Evolutionary conservation across 2,329 filamentous ascomycete species (phyloP).

Genomic region (Cladosporium sphaerospermum): DNA sequence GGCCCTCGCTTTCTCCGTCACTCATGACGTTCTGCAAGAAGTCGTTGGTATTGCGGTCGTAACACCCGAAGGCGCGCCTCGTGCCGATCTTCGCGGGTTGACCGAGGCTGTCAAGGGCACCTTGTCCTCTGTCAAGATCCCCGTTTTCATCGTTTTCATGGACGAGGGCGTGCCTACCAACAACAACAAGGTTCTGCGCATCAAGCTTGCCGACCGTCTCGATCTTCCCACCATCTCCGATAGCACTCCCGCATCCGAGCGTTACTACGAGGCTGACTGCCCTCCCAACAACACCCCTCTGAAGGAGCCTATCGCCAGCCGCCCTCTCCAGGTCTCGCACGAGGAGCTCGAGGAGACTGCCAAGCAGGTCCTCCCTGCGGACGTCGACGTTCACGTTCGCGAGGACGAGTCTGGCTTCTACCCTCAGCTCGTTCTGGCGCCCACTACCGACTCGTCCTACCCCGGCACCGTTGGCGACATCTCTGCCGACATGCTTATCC

Average conservation of each 20-base stretch:
- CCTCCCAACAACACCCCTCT: conserved; percentile 45
- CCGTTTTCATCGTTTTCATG: conserved; percentile 50
- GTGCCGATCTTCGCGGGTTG: conserved; percentile 45
- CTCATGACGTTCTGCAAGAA: conserved; percentile 50
- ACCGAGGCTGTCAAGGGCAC: conserved; percentile 43
- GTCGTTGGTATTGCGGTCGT: conserved; percentile 50
- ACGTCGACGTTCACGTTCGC: conserved; percentile 24
- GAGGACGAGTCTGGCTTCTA: conserved; percentile 22
- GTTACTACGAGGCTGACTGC: conserved; percentile 48
- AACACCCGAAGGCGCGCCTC: conserved; percentile 38
- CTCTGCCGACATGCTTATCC: conserved; percentile 14
- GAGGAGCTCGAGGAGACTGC: conserved; percentile 16
- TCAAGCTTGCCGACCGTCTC: conserved; percentile 47
- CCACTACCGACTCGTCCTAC: conserved; percentile 12
- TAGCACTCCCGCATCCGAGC: conserved; percentile 36
- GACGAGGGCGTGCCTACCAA: conserved; percentile 50
- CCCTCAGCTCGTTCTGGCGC: conserved; percentile 32
- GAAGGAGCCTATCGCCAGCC: conserved; percentile 34
- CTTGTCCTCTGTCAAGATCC: conserved; percentile 50
- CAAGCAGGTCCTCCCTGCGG: conserved; percentile 14
- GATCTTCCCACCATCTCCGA: conserved; percentile 42
- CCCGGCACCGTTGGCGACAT: conserved; percentile 9
- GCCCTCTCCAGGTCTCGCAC: conserved; percentile 13
- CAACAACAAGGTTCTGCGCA: conserved; percentile 54
- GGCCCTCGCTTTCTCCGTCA: conserved; percentile 49